phyloP scores from a whole-genome alignment of 352 stramenopile species.

The Halophytophthora batemanensis region DNA sequence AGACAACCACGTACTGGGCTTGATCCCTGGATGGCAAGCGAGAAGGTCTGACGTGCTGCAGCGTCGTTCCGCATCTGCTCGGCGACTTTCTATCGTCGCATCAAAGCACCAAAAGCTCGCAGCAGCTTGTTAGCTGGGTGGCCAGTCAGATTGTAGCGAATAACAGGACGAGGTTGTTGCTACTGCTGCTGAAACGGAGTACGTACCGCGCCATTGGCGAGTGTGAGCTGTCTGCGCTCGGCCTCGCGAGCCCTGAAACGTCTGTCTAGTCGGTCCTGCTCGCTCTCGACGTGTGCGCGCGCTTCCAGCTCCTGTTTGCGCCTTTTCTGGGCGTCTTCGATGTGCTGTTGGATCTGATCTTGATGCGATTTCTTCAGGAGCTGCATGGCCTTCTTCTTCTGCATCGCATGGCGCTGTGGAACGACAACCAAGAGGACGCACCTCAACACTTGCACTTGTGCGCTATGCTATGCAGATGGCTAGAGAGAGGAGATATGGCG shows the following conservation, averaged over 20 bases:
- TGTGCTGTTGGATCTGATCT: conserved; percentile 26
- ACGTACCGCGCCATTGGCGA: conserved; percentile 17
- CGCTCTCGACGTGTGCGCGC: conserved; percentile 8
- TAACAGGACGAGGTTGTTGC: no score
- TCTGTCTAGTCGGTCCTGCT: conserved; percentile 16
- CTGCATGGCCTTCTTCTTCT: conserved; percentile 23
- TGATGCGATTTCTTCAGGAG: conserved; percentile 29
- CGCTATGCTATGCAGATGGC: background rate
- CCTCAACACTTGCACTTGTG: no score
- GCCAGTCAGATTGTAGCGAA: no score
- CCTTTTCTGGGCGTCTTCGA: conserved; percentile 7
- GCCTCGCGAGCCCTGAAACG: conserved; percentile 9
- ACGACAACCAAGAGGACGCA: background rate
- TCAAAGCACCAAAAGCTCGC: background rate
- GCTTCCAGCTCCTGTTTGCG: conserved; percentile 25
- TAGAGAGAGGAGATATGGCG: background rate
- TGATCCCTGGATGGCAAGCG: conserved; percentile 18
- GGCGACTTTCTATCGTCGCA: conserved; percentile 12
- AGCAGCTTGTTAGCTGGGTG: background rate
- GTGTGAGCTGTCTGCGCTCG: conserved; percentile 15
- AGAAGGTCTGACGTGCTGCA: conserved; percentile 15
- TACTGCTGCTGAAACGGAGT: no score
- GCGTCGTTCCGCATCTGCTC: conserved; percentile 35
- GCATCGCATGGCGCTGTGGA: conserved; percentile 6
- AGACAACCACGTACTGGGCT: conserved; percentile 21